Conservation (phyloP, 2,329 filamentous ascomycete species). For the Grosmannia serpens region DNA sequence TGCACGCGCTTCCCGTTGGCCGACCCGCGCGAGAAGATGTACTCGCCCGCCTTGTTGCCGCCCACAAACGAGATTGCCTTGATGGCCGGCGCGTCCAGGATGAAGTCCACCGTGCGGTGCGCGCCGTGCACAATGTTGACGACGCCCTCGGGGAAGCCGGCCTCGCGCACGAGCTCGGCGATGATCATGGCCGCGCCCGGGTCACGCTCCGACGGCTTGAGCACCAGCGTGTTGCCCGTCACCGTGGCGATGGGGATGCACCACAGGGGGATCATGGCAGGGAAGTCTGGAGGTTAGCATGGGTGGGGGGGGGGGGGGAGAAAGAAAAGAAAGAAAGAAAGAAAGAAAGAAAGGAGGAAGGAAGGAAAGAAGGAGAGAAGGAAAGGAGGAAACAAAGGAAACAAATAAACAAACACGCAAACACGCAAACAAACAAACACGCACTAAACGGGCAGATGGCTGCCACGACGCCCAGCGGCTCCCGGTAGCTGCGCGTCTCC, state of each 20-base stretch:
- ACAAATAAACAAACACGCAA: neutral
- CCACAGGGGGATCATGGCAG: slow-evolving; percentile 90
- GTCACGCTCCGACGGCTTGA: slow-evolving; percentile 81
- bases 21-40: slow-evolving; percentile 68
- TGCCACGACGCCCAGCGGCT: slow-evolving; percentile 70
- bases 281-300: slow-evolving; percentile 52
- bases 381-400: neutral
- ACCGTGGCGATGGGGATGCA: slow-evolving; percentile 76
- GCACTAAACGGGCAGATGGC: slow-evolving; percentile 80
- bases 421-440: slow-evolving; percentile 18
- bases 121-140: slow-evolving; percentile 75
- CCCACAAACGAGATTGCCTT: slow-evolving; percentile 83
- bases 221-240: slow-evolving; percentile 70
- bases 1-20: slow-evolving; percentile 83
- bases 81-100: slow-evolving; percentile 73
- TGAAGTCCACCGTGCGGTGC: slow-evolving; percentile 73
- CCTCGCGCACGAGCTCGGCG: slow-evolving; percentile 66
- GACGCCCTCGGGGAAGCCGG: slow-evolving; percentile 71
- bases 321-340: neutral
- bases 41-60: slow-evolving; percentile 79
- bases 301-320: no score
- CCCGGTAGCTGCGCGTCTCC: slow-evolving; percentile 74
- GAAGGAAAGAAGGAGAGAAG: neutral
- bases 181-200: slow-evolving; percentile 79
- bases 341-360: neutral